Conservation (phyloP, 2,329 filamentous ascomycete species). For the Diatrype stigma region DNA sequence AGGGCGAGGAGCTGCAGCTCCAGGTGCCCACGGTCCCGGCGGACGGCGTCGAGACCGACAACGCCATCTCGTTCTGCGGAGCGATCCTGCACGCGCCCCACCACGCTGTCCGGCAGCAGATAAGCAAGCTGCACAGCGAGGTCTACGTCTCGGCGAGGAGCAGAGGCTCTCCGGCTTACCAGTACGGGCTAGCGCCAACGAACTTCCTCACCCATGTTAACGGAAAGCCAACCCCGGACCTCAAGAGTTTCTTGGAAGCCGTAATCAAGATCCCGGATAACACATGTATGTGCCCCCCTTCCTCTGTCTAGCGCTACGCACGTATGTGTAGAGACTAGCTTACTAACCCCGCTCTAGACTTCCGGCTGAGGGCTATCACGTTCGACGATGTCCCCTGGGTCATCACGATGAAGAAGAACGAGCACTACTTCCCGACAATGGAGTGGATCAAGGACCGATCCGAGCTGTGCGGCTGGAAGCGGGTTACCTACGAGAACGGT, state of each 20-base stretch:
- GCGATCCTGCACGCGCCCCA: constrained; percentile 90
- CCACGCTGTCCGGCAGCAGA: constrained; percentile 94
- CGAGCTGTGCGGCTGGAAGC: constrained; percentile 58
- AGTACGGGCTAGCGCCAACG: constrained; percentile 88
- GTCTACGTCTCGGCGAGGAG: constrained; percentile 90
- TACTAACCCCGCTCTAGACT: constrained; percentile 53
- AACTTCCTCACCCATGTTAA: constrained; percentile 99
- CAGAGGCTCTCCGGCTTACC: constrained; percentile 77
- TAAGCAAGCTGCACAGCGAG: constrained; percentile 92
- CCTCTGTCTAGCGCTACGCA: background rate
- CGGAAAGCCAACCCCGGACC: constrained; percentile 75
- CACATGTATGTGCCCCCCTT: constrained; percentile 58
- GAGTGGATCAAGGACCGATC: constrained; percentile 63
- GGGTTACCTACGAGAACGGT: constrained; percentile 56
- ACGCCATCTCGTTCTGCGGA: constrained; percentile 91
- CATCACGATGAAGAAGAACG: constrained; percentile 99
- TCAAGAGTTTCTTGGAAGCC: constrained; percentile 74
- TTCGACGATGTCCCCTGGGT: constrained; percentile 99
- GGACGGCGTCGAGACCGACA: constrained; percentile 86
- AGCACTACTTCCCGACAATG: constrained; percentile 82
- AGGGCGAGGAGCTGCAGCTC: constrained; percentile 73
- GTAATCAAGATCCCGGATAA: constrained; percentile 91
- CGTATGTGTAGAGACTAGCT: constrained; percentile 11
- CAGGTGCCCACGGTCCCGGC: constrained; percentile 82
- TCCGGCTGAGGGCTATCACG: constrained; percentile 93